These are phyloP conservation scores for Cryphonectria naterciae DNA, from an alignment of 2,329 filamentous ascomycete species.

Conservation along the genomic window DNA sequence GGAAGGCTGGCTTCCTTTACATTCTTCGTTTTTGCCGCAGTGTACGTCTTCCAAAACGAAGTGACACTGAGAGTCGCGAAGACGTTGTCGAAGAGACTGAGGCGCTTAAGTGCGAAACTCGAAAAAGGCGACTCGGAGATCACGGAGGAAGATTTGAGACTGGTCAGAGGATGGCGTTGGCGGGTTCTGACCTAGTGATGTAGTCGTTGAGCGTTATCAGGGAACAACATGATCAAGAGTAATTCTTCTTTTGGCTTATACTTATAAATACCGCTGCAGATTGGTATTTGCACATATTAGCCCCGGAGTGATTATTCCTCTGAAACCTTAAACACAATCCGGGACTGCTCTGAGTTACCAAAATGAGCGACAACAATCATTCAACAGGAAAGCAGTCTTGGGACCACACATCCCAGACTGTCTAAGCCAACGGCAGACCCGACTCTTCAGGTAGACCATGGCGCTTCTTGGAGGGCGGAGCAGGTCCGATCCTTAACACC, in stretches of 20 bases:
- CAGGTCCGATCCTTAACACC: background rate
- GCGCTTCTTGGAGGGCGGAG: background rate
- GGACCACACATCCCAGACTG: background rate
- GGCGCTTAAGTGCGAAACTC: constrained; percentile 51
- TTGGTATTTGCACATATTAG: background rate
- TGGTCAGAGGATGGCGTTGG: constrained; percentile 61
- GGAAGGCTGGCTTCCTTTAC: constrained; percentile 54
- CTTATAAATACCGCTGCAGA: background rate
- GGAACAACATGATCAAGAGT: background rate
- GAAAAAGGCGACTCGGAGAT: constrained; percentile 52
- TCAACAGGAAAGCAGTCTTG: background rate
- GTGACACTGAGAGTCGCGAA: constrained; percentile 58
- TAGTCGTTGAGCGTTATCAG: background rate
- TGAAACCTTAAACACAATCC: background rate
- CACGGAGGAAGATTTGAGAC: constrained; percentile 52
- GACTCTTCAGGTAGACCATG: background rate
- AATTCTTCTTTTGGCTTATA: background rate
- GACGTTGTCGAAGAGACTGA: constrained; percentile 55
- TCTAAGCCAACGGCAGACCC: background rate
- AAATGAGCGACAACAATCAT: background rate
- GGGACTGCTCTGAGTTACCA: background rate
- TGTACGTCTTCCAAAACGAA: constrained; percentile 64
- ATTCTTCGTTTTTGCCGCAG: constrained; percentile 59
- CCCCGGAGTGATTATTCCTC: background rate
- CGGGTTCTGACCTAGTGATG: constrained; percentile 52